Evolutionary conservation across 2,329 filamentous ascomycete genomes (phyloP), one percentile per base, ranked within the genome.

Genomic region (Penicillium sp.): DNA sequence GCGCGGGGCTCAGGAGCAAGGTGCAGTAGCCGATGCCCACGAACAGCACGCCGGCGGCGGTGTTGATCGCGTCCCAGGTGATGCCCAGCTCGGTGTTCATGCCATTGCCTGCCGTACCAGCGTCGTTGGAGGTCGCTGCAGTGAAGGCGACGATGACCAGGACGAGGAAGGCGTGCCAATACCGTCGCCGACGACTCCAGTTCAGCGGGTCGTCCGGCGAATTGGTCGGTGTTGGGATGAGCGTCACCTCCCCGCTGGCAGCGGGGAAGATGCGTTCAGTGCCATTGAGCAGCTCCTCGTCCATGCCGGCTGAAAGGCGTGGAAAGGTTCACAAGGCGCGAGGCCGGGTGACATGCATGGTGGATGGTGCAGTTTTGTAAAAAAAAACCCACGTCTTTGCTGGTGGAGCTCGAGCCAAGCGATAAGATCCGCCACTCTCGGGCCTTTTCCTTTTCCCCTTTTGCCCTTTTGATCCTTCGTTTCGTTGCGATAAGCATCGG

Each of bases 21-120:
- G 74, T 75, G 63, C 74, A 77, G 51, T 77, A 78, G 4, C 77
- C 77, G 37, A 80, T 79, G 2, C 70, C 74, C 21, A 76, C 53
- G 50, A 79, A 79, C 33, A 79, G 56, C 2, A 80, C 73, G 16
- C 76, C 77, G 1, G 76, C 76, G n/a, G 74, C 76, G 4, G 72
- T 77, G 37, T 80, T 79, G 59, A 77, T 76, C 4, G 72, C 66
- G 21, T 64, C 63, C 50, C 76, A 79, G 17, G 65, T 64, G 41
- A 80, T 77, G 7, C 70, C 73, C 13, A 76, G 65, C 31, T 79
- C 64, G 1, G 65, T 64, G 16, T 74, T 70, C 54, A 77, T 71
- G 13, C 73, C 73, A 41, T 73, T 69, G 13, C 72, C 65, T 8
- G 75, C 75, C 1, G 73, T 71, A 5, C 76, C 75, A 2, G 75